These are phyloP conservation scores for Torrubiella hemipterigena DNA, from an alignment of 2,329 filamentous ascomycete genomes.

Conservation along the genomic window DNA sequence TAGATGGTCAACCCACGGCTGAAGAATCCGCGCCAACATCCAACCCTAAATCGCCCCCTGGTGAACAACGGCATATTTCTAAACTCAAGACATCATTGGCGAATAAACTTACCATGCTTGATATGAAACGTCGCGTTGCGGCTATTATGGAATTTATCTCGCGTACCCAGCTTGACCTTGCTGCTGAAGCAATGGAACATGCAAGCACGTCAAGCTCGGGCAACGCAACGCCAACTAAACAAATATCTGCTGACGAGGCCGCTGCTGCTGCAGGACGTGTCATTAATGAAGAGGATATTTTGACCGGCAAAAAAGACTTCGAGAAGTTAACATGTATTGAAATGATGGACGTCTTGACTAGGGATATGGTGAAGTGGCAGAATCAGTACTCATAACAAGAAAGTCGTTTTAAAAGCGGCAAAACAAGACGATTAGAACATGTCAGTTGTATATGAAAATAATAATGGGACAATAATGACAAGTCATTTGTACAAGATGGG, in stretches of 20 bases:
- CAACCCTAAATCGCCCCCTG: slow-evolving; percentile 21
- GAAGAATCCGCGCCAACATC: slow-evolving; percentile 20
- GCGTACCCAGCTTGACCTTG: slow-evolving; percentile 78
- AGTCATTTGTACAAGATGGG: too few relatives aligned
- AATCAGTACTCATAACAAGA: slow-evolving; percentile 47
- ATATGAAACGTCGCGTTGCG: slow-evolving; percentile 75
- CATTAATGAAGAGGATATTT: too few relatives aligned
- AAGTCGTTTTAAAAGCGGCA: too few relatives aligned
- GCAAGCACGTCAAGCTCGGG: slow-evolving; percentile 24
- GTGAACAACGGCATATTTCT: slow-evolving; percentile 40
- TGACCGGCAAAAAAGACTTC: slow-evolving; percentile 40
- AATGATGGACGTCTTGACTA: slow-evolving; percentile 82
- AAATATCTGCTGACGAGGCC: too few relatives aligned
- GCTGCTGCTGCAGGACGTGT: too few relatives aligned
- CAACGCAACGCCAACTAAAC: slow-evolving; percentile 25
- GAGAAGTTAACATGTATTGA: slow-evolving; percentile 66
- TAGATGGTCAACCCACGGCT: slow-evolving; percentile 25
- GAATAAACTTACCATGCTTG: slow-evolving; percentile 70
- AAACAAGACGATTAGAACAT: too few relatives aligned
- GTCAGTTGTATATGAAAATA: too few relatives aligned
- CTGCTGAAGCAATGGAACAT: slow-evolving; percentile 46
- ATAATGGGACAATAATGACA: too few relatives aligned
- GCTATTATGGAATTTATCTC: slow-evolving; percentile 85
- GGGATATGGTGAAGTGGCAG: slow-evolving; percentile 77
- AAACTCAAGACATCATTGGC: slow-evolving; percentile 40